A percentile compares a stretch with the other conserved stretches of the same genome.
These are phyloP conservation scores for Stagonosporopsis cucurbitacearum DNA, from an alignment of 2,329 filamentous ascomycete genomes.

Conservation along the genomic window DNA sequence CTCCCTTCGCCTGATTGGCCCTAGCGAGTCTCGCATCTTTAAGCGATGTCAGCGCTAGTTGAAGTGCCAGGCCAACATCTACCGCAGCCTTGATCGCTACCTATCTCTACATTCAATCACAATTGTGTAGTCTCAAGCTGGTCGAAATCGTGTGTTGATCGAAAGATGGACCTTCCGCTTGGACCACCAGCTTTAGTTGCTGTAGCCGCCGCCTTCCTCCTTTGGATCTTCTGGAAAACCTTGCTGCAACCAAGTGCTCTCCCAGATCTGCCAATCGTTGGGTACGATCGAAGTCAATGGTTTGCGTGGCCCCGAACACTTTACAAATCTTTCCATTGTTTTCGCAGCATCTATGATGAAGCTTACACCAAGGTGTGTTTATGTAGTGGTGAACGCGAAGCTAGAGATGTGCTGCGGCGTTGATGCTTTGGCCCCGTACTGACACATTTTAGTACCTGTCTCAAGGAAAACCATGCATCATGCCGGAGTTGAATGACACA, in stretches of 20 bases:
- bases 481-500: neutral
- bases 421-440: neutral
- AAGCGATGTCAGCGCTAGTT: no score
- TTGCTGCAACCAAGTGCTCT: neutral
- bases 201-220: neutral
- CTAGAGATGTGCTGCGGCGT: no score
- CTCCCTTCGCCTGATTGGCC: no score
- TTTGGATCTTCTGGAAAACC: neutral
- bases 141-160: no score
- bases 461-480: neutral
- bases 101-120: neutral
- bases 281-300: neutral
- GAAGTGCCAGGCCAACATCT: neutral
- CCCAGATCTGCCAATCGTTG: conserved; percentile 2
- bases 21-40: no score
- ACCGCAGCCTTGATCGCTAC: neutral
- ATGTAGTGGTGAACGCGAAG: no score
- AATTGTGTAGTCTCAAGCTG: neutral
- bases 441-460: neutral
- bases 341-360: neutral
- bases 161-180: neutral
- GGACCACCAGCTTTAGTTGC: neutral
- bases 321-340: neutral
- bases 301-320: conserved; percentile 1
- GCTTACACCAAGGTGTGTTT: neutral